These are phyloP conservation scores for Pichia paraexigua DNA, from an alignment of 805 yeast species.

Conservation along the genomic window DNA sequence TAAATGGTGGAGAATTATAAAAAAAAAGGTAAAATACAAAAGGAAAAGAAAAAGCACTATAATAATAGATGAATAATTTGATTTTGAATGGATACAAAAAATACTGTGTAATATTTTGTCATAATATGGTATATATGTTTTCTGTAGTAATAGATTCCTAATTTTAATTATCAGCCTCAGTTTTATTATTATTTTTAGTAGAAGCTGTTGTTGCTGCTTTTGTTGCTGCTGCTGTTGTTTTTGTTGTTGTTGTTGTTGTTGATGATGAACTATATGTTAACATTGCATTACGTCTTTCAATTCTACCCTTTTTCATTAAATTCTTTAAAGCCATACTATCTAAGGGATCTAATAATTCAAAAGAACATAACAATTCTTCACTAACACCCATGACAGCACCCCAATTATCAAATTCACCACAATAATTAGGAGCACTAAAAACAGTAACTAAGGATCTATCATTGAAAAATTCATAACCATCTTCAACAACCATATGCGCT, in stretches of 20 bases:
- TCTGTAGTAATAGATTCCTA: too few relatives aligned
- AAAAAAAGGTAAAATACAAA: not conserved
- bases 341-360: conserved; percentile 88
- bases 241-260: too few relatives aligned
- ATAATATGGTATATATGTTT: too few relatives aligned
- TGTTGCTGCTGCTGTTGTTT: too few relatives aligned
- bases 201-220: not conserved
- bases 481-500: conserved; percentile 85
- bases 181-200: not conserved
- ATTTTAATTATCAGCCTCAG: not conserved
- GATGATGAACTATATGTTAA: conserved; percentile 12
- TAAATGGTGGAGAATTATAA: too few relatives aligned
- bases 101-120: too few relatives aligned
- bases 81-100: too few relatives aligned
- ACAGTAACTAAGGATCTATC: conserved; percentile 66
- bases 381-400: conserved; percentile 97
- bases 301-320: conserved; percentile 89
- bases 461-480: conserved; percentile 70
- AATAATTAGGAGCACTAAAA: conserved; percentile 68
- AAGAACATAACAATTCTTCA: conserved; percentile 86
- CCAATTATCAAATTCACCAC: conserved; percentile 89
- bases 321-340: conserved; percentile 90
- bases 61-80: not conserved
- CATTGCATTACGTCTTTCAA: conserved; percentile 65
- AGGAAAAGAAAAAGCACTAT: not conserved